Percentiles rank a stretch among this genome's conserved stretches.
phyloP scores from a whole-genome alignment of 306 rosid genomes.

The Vigna trinervia region DNA sequence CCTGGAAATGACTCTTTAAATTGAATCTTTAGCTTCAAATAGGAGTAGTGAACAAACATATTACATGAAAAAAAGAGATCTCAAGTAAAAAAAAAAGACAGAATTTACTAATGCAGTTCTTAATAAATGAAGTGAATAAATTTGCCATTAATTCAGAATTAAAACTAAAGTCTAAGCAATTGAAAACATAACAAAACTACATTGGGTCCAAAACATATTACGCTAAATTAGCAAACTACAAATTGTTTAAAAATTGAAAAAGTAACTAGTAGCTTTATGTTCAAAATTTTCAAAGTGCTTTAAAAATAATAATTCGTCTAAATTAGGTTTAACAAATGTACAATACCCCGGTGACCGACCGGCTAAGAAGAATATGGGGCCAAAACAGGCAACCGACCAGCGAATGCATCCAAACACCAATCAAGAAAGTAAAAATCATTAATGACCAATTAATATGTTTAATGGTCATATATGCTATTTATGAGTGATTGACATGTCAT shows the following conservation, averaged over 20 bases:
- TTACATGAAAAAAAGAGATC: conserved; percentile 1
- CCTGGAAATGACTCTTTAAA: conserved; percentile 75
- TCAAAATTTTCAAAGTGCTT: neutral
- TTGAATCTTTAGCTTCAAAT: conserved; percentile 71
- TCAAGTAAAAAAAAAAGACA: neutral
- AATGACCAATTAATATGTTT: too few species aligned
- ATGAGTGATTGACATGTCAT: too few species aligned
- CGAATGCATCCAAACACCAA: too few species aligned
- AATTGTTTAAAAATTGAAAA: conserved; percentile 12
- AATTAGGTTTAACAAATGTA: neutral
- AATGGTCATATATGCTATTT: too few species aligned
- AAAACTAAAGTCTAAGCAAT: conserved; percentile 4
- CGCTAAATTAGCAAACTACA: conserved; percentile 17
- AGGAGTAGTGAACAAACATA: conserved; percentile 39
- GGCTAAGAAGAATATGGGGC: too few species aligned
- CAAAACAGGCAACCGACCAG: too few species aligned
- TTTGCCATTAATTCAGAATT: neutral
- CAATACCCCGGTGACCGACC: too few species aligned
- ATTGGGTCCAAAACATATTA: conserved; percentile 19
- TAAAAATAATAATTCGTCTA: neutral
- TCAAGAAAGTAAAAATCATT: too few species aligned
- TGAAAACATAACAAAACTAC: conserved; percentile 20
- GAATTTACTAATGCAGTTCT: neutral
- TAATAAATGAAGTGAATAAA: neutral
- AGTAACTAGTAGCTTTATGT: neutral